These are phyloP conservation scores for Fomitopsis serialis DNA, from an alignment of 768 basidiomycete species.

Conservation along the genomic window DNA sequence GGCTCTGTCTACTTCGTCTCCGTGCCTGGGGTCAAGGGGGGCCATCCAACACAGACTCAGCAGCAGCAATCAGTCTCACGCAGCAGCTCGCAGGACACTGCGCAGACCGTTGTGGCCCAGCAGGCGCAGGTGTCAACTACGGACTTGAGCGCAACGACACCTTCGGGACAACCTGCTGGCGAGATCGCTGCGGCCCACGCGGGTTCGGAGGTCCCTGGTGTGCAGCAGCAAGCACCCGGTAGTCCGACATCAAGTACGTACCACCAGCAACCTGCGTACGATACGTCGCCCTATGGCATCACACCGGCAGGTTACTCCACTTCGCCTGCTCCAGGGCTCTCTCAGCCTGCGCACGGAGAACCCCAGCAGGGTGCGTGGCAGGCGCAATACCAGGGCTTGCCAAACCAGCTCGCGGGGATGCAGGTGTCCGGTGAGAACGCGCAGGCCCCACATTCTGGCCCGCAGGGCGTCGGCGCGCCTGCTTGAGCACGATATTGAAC, in stretches of 20 bases:
- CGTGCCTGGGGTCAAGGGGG: constrained; percentile 67
- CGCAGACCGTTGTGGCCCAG: neutral
- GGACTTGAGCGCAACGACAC: neutral
- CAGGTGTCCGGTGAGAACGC: constrained; percentile 14
- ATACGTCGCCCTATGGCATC: constrained; percentile 17
- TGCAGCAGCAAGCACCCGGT: constrained; percentile 6
- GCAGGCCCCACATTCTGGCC: constrained; percentile 10
- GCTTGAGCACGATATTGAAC: constrained; percentile 11
- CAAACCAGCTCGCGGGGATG: constrained; percentile 20
- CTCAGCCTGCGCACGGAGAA: constrained; percentile 5
- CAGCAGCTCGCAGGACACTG: constrained; percentile 4
- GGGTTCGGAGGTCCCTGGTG: neutral
- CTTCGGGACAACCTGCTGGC: neutral
- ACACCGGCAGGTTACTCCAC: neutral
- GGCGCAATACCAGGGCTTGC: constrained; percentile 15
- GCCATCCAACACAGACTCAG: constrained; percentile 8
- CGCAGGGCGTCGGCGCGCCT: constrained; percentile 20
- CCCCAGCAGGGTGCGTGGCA: constrained; percentile 11
- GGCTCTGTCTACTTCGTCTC: constrained; percentile 79
- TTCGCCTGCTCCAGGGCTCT: neutral
- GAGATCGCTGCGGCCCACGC: neutral
- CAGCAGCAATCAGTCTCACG: neutral
- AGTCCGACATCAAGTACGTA: constrained; percentile 8
- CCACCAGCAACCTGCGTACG: constrained; percentile 10
- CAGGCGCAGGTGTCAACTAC: neutral